Evolutionary conservation across 495 filamentous ascomycete species (phyloP).

Genomic region (Daldinia vernicosa): DNA sequence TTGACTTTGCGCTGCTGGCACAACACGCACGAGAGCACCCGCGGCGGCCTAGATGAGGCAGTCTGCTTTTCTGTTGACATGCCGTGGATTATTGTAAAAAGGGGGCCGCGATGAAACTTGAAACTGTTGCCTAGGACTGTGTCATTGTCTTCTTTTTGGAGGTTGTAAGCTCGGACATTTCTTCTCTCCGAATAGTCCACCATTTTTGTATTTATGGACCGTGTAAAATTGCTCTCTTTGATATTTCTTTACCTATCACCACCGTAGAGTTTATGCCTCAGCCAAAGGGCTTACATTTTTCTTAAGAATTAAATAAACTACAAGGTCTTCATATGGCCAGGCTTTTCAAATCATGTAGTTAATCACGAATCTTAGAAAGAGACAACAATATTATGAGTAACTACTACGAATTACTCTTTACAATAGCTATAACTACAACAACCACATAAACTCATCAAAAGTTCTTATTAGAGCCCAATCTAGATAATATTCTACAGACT

Average conservation of each 20-base stretch:
- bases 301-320: no score
- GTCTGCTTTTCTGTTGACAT: neutral
- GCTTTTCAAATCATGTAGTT: no score
- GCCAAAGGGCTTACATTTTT: no score
- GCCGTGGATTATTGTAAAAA: neutral
- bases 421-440: neutral
- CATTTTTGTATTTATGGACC: neutral
- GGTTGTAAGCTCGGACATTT: conserved; percentile 1
- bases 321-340: no score
- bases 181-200: conserved; percentile 2
- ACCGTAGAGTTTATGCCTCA: neutral
- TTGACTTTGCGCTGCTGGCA: conserved; percentile 1
- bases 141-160: neutral
- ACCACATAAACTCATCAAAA: neutral
- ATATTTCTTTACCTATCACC: neutral
- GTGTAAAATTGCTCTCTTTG: neutral
- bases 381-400: no score
- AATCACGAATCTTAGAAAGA: no score
- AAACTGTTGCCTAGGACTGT: neutral
- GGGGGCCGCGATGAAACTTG: neutral
- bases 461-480: conserved; percentile 2
- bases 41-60: neutral
- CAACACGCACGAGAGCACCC: neutral
- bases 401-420: no score
- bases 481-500: neutral